Evolutionary conservation across 2,329 filamentous ascomycete species (phyloP).

Genomic region (Phaeomoniella chlamydospora): DNA sequence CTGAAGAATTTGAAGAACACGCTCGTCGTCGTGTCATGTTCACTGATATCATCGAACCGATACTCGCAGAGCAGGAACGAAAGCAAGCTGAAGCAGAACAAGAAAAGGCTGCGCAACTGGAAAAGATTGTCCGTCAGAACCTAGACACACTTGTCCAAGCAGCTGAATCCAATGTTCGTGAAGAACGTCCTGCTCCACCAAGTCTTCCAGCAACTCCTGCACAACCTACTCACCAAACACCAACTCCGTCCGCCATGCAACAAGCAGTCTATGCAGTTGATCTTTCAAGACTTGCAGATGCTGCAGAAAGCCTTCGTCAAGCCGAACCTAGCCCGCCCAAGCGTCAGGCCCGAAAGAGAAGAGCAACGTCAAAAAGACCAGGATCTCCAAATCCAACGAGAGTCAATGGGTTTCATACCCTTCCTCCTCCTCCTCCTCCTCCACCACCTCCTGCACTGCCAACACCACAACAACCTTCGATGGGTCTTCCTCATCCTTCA

Average conservation of each 20-base stretch:
- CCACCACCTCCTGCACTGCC: too few relatives aligned
- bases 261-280: conserved; percentile 6
- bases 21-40: conserved; percentile 10
- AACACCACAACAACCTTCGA: too few relatives aligned
- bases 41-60: conserved; percentile 10
- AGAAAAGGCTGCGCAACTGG: conserved; percentile 6
- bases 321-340: not conserved
- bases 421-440: not conserved
- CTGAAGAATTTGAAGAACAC: conserved; percentile 4
- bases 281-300: conserved; percentile 11
- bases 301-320: conserved; percentile 6
- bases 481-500: too few relatives aligned
- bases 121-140: conserved; percentile 5
- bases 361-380: too few relatives aligned
- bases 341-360: too few relatives aligned
- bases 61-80: conserved; percentile 6
- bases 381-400: not conserved
- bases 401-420: not conserved
- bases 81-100: conserved; percentile 5
- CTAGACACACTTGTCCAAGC: conserved; percentile 7
- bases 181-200: conserved; percentile 4
- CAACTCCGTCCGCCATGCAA: not conserved
- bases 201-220: conserved; percentile 2
- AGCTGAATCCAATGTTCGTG: conserved; percentile 7
- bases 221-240: not conserved